These are phyloP conservation scores for Trichoderma atrobrunneum DNA, from an alignment of 2,329 filamentous ascomycete genomes.

Conservation along the genomic window DNA sequence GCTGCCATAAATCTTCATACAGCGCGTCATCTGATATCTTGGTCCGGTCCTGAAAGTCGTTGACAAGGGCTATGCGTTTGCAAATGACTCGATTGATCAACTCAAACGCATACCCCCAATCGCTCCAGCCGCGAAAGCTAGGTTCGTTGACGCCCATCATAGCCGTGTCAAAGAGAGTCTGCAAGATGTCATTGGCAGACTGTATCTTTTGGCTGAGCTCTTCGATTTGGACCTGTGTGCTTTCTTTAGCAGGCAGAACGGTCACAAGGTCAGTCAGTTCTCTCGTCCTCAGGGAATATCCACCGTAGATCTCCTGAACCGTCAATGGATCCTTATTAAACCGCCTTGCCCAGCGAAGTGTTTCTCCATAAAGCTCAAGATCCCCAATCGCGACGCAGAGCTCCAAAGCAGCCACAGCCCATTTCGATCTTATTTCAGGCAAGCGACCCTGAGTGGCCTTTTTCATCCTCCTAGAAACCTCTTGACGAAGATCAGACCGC, in stretches of 20 bases:
- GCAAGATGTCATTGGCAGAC: background rate
- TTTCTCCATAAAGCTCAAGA: slow-evolving; percentile 25
- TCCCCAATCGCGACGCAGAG: slow-evolving; percentile 29
- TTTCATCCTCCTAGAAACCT: slow-evolving; percentile 23
- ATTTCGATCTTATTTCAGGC: slow-evolving; percentile 25
- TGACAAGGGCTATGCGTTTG: background rate
- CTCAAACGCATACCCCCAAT: background rate
- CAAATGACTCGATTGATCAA: background rate
- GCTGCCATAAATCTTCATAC: slow-evolving; percentile 6
- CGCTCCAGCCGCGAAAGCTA: background rate
- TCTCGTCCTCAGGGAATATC: slow-evolving; percentile 2
- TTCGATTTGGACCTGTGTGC: background rate
- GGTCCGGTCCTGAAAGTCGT: slow-evolving; percentile 3
- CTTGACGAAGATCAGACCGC: slow-evolving; percentile 12
- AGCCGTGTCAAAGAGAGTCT: background rate
- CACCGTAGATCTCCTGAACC: slow-evolving; percentile 22
- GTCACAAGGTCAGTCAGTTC: slow-evolving; percentile 24
- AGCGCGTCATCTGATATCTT: slow-evolving; percentile 5
- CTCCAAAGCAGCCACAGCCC: slow-evolving; percentile 28
- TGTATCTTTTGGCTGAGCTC: background rate
- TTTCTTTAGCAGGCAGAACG: background rate
- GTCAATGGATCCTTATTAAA: slow-evolving; percentile 30
- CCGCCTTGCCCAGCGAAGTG: slow-evolving; percentile 29
- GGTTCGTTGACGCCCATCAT: slow-evolving; percentile 1
- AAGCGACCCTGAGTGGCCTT: slow-evolving; percentile 27